These are phyloP conservation scores for Porcisia hertigi DNA, from an alignment of 208 protist species.

Conservation along the genomic window DNA sequence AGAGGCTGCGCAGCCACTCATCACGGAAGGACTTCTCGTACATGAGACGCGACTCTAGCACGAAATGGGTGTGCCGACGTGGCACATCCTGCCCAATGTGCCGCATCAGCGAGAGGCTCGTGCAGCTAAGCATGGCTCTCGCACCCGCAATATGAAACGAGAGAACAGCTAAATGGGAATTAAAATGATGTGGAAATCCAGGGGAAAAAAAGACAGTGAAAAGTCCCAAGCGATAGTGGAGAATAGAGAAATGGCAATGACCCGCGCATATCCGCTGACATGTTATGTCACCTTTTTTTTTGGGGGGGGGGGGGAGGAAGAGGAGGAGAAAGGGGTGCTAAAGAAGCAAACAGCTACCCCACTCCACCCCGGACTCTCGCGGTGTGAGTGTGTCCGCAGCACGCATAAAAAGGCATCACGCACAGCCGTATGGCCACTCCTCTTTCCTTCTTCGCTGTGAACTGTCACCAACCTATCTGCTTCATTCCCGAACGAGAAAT, in stretches of 20 bases:
- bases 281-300: background rate
- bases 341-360: background rate
- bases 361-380: background rate
- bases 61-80: constrained; percentile 85
- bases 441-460: background rate
- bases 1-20: constrained; percentile 84
- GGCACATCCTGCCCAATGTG: constrained; percentile 91
- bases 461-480: background rate
- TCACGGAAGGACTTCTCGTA: constrained; percentile 94
- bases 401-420: too few relatives aligned
- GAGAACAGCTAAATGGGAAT: background rate
- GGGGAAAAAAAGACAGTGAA: background rate
- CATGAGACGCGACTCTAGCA: constrained; percentile 86
- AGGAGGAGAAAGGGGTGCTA: too few relatives aligned
- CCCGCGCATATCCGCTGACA: background rate
- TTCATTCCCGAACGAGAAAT: background rate
- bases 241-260: background rate
- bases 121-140: constrained; percentile 50
- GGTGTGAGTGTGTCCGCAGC: background rate
- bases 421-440: background rate
- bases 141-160: background rate
- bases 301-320: too few relatives aligned
- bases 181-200: background rate
- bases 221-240: background rate
- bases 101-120: constrained; percentile 43